These are phyloP conservation scores for Cyclotella cryptica DNA, from an alignment of 108 stramenopile genomes.

Conservation along the genomic window DNA sequence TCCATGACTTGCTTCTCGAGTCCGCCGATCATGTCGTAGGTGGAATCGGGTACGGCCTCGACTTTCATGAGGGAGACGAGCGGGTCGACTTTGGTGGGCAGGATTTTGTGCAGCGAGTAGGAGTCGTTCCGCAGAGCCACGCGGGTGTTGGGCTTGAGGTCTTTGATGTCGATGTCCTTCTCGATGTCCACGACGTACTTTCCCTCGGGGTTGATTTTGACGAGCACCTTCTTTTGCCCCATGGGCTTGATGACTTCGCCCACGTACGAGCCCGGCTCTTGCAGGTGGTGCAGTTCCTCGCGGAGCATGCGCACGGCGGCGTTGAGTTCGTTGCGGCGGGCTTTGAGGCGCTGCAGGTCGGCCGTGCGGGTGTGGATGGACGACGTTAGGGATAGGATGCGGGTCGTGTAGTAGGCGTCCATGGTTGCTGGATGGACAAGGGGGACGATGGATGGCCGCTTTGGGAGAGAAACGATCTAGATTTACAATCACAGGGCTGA, in stretches of 20 bases:
- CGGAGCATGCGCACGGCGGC: slow-evolving; percentile 96
- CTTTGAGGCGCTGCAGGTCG: slow-evolving; percentile 94
- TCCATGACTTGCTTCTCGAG: slow-evolving; percentile 99
- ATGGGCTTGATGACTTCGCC: slow-evolving; percentile 99
- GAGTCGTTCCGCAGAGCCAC: slow-evolving; percentile 99
- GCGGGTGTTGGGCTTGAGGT: slow-evolving; percentile 97
- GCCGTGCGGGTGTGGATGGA: slow-evolving; percentile 79
- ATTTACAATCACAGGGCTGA: too few species aligned
- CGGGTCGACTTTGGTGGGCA: slow-evolving; percentile 99
- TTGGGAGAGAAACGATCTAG: too few species aligned
- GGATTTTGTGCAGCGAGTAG: slow-evolving; percentile 97
- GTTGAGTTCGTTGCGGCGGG: slow-evolving; percentile 97
- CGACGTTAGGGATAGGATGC: slow-evolving; percentile 27
- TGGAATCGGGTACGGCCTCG: slow-evolving; percentile 99
- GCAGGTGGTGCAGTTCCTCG: slow-evolving; percentile 97
- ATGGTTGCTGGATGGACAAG: not conserved
- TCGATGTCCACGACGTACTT: slow-evolving; percentile 99
- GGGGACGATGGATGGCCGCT: too few species aligned
- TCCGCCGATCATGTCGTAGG: slow-evolving; percentile 99
- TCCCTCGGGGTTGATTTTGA: slow-evolving; percentile 99
- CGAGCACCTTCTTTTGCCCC: slow-evolving; percentile 98
- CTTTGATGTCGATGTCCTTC: slow-evolving; percentile 96
- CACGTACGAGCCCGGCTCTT: slow-evolving; percentile 98
- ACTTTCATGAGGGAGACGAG: slow-evolving; percentile 99
- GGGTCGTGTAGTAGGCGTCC: slow-evolving; percentile 21